Evolutionary conservation across 305 asterid species (phyloP), one percentile per base, ranked within the genome.

Genomic region (Fraxinus nigra): DNA sequence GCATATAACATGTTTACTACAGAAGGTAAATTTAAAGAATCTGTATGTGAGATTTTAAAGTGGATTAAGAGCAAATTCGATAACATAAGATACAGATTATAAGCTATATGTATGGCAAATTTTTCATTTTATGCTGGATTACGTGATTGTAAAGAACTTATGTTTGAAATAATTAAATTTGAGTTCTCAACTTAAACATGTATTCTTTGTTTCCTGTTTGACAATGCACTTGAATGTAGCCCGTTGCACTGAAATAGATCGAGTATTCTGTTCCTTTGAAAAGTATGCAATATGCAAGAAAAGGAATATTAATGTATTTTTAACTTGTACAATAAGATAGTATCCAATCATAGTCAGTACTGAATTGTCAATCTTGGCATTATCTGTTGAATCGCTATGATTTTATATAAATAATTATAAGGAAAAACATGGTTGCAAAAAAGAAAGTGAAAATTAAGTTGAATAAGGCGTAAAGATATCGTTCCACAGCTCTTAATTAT

Each of bases 21-120:
- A 0, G 92, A 92, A 88, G 92, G 98, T 81, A 93, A 91, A 84
- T 84, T 94, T 54, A 94, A 94, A 85, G 85, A 97, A 26, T 89
- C 91, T 40, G 82, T 94, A 37, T 87, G 92, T 74, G 94, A 79
- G 63, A 30, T 30, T 32, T 3, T 32, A 32, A 32, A 32, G 34
- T 32, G 34, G 32, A 28, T 28, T 30, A 30, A 30, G 33, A 30
- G 33, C 33, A 30, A 30, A 30, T 33, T 33, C 35, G 35, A 33
- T 33, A 33, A 33, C 35, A 33, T 33, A 35, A 35, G 38, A 35
- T 35, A 6, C 38, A 35, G 38, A 69, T 63, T 81, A 13, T 92
- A 81, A 84, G 67, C 6, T 33, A 69, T 72, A 9, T 38, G n/a
- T 10, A 4, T n/a, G 24, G 40, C 22, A 74, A 59, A 54, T 30